Evolutionary conservation across 768 basidiomycete genomes (phyloP).

Genomic region (Lentinus tigrinus): DNA sequence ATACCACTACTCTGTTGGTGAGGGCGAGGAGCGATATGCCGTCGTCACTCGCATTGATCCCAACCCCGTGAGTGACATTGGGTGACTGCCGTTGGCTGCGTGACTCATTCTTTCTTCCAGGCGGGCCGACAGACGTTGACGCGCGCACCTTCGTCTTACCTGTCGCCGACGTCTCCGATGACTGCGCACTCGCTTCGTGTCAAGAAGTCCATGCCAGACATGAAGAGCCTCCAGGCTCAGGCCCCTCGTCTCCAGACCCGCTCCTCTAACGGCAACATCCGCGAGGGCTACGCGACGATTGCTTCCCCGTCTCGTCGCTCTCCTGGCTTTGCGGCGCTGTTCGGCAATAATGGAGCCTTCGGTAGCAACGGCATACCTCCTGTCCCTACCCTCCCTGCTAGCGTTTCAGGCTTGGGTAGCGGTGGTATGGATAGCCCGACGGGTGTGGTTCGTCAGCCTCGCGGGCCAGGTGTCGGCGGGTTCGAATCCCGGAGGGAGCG

Average conservation of each 20-base stretch:
- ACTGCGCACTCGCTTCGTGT: constrained; percentile 63
- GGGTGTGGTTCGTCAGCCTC: constrained; percentile 80
- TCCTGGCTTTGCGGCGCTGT: constrained; percentile 71
- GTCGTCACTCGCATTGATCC: constrained; percentile 92
- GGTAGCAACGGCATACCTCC: constrained; percentile 59
- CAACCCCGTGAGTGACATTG: constrained; percentile 56
- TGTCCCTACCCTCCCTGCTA: constrained; percentile 74
- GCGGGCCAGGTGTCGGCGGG: constrained; percentile 78
- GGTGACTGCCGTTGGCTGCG: constrained; percentile 1
- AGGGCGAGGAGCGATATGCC: constrained; percentile 89
- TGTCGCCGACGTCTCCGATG: constrained; percentile 51
- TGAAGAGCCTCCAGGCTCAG: constrained; percentile 82
- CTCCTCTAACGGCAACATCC: constrained; percentile 86
- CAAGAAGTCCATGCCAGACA: constrained; percentile 99
- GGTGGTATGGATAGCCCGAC: constrained; percentile 36
- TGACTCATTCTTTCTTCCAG: constrained; percentile 22
- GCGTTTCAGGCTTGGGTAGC: constrained; percentile 44
- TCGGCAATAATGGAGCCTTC: constrained; percentile 46
- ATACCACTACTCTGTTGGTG: constrained; percentile 90
- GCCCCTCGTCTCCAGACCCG: constrained; percentile 78
- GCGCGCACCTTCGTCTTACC: constrained; percentile 79
- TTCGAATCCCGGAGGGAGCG: constrained; percentile 58
- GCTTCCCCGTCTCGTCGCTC: constrained; percentile 79
- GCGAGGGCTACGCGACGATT: constrained; percentile 83
- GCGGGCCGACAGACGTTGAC: constrained; percentile 68